Evolutionary conservation across 768 basidiomycete species (phyloP).

Genomic region (Daedaleopsis sinensis): DNA sequence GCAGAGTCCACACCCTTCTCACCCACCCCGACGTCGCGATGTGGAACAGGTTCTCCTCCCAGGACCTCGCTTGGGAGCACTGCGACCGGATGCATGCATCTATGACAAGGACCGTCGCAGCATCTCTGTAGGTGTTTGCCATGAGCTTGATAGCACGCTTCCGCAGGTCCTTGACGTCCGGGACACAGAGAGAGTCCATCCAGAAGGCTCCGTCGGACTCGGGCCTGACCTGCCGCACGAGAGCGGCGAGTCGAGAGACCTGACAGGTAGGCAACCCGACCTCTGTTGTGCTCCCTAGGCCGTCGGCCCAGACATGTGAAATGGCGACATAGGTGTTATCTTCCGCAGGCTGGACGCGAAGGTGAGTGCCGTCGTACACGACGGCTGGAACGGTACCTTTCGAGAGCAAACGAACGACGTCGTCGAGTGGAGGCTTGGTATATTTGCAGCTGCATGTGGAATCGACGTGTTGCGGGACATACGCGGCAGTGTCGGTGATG

Average conservation of each 20-base stretch:
- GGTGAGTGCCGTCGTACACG: neutral
- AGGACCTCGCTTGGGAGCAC: slow-evolving; percentile 4
- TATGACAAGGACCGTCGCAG: slow-evolving; percentile 13
- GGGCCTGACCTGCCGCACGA: slow-evolving; percentile 3
- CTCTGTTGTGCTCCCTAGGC: slow-evolving; percentile 17
- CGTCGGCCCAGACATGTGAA: slow-evolving; percentile 22
- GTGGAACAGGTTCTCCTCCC: slow-evolving; percentile 7
- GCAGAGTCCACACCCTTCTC: slow-evolving; percentile 16
- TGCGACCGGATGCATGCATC: slow-evolving; percentile 12
- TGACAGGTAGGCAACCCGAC: slow-evolving; percentile 16
- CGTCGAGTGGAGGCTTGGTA: slow-evolving; percentile 6
- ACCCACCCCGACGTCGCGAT: slow-evolving; percentile 13
- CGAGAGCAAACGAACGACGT: slow-evolving; percentile 2
- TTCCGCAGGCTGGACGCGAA: neutral
- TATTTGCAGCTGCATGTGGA: slow-evolving; percentile 6
- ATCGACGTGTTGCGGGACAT: slow-evolving; percentile 7
- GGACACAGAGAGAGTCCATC: slow-evolving; percentile 21
- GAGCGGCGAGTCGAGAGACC: slow-evolving; percentile 6
- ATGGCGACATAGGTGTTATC: slow-evolving; percentile 11
- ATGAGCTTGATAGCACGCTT: slow-evolving; percentile 18
- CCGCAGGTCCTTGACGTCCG: neutral
- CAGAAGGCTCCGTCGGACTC: slow-evolving; percentile 14
- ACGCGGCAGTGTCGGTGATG: neutral
- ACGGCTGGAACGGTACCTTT: neutral
- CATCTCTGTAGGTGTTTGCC: slow-evolving; percentile 16